These are phyloP conservation scores for Hyaloscypha hepaticicola DNA, from an alignment of 495 filamentous ascomycete species.

Conservation along the genomic window DNA sequence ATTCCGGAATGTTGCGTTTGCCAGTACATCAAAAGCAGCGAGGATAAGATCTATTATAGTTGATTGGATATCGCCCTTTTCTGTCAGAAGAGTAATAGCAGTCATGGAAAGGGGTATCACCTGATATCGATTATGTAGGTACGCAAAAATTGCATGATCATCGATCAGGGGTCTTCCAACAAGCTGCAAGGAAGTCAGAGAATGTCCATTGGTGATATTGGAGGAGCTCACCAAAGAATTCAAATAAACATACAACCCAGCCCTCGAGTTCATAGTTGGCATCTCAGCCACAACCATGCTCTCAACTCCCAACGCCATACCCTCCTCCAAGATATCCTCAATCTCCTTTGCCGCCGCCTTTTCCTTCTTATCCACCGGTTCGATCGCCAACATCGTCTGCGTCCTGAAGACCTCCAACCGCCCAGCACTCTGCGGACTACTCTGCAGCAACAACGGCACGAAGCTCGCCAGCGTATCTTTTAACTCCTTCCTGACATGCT, in stretches of 20 bases:
- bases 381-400: slow-evolving; percentile 44
- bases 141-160: slow-evolving; percentile 72
- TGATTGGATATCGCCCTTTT: slow-evolving; percentile 72
- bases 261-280: slow-evolving; percentile 73
- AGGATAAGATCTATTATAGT: slow-evolving; percentile 78
- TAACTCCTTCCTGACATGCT: slow-evolving; percentile 49
- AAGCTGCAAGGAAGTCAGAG: slow-evolving; percentile 39
- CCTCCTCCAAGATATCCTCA: slow-evolving; percentile 48
- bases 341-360: slow-evolving; percentile 43
- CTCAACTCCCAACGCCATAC: slow-evolving; percentile 45
- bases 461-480: slow-evolving; percentile 50
- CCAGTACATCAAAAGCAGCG: slow-evolving; percentile 84
- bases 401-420: slow-evolving; percentile 53
- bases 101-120: slow-evolving; percentile 37
- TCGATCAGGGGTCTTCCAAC: slow-evolving; percentile 80
- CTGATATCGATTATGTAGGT: slow-evolving; percentile 80
- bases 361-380: slow-evolving; percentile 47
- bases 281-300: slow-evolving; percentile 62
- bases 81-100: not conserved
- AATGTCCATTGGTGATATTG: not conserved
- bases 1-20: slow-evolving; percentile 79
- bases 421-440: slow-evolving; percentile 46
- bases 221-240: slow-evolving; percentile 68
- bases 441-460: slow-evolving; percentile 51
- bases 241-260: slow-evolving; percentile 88